Base-by-base conservation (phyloP, 179 eudicot genomes). In the Silene vulgaris region DNA sequence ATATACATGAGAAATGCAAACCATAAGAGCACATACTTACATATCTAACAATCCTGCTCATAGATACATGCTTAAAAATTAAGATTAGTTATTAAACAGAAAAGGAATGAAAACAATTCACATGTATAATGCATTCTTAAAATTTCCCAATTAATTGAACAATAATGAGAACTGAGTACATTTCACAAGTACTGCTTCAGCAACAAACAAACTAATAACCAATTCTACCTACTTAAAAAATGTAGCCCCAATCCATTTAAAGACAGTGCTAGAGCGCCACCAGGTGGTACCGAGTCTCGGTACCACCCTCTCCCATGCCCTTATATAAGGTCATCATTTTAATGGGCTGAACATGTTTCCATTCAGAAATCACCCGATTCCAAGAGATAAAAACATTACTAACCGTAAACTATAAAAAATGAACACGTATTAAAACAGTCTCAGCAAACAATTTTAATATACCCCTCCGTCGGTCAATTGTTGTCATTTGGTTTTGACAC, bases 361-460 rank as follows among this genome's bases (percentile, higher is more conserved):
- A 23, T 23, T 23, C 26, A 23, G 26, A 23, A 23, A 76, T 48
- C 40, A 71, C 1, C 75, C 43, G 56, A 81, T 62, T 50, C 48
- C 68, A 69, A 26, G 7, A 74, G 68, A 60, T 23, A 43, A n/a
- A 1, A 16, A 70, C 28, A 69, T 5, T 37, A 65, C 35, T 16
- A 12, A 45, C 56, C 20, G 1, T 29, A 28, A 29, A 3, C 30
- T 5, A 29, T 0, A 30, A 12, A 65, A 30, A 1, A 28, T 65
- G 20, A 29, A 65, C 30, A 28, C 72, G 4, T 57, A 14, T 35
- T 1, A 66, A 32, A 35, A 17, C 43, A 66, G 12, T 35, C 4
- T 8, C 54, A 43, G 37, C 30, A 1, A 43, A 68, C 35, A 28
- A 1, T 6, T 28, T 65, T 16, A 30, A 65, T 5, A 30, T 29